Evolutionary conservation across 1,139 yeast species (phyloP), one percentile per base, ranked within the genome.

Genomic region (Yamadazyma songkhlaensis): DNA sequence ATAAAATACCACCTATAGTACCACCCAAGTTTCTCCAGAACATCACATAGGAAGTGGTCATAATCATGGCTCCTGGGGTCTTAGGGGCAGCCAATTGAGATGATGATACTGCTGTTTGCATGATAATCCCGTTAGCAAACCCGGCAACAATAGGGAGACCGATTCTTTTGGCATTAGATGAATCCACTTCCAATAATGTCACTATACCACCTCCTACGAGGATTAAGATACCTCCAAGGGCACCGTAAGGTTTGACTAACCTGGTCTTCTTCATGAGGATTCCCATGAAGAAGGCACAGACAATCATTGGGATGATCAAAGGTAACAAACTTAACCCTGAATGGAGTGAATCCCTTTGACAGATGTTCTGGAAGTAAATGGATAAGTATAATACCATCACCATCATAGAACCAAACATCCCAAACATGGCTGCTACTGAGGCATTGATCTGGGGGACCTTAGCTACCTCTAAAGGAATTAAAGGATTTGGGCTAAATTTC

Each of bases 311-410:
- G 11, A 69, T 55, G 37, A 68, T 59, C 11, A 57, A 40, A 3
- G 74, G 70, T 37, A 69, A 56, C 36, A 66, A 52, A 43, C 61
- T 59, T 29, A 67, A 46, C 32, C 75, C 75, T 1, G 73, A 59
- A n/a, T 53, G 52, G 57, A 65, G 53, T 5, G 74, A 64, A 37
- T 56, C 47, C 9, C 59, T 49, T 20, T 50, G 61, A 37, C 50
- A 55, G 20, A 69, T 55, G 33, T 61, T 60, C 48, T 69, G 74
- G 53, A 65, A 69, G 44, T 69, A 69, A 25, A 68, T 50, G 2
- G 69, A 41, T 6, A 59, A 42, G 41, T 61, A 64, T 34, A 63
- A 47, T 32, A 60, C 44, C 7, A 40, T 23, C 7, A 55, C 47
- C 45, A 64, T 60, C 43, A 64, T 62, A 29, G 46, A 47, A 4